These are phyloP conservation scores for Aspergillus awamori DNA, from an alignment of 2,329 filamentous ascomycete genomes.

Conservation along the genomic window DNA sequence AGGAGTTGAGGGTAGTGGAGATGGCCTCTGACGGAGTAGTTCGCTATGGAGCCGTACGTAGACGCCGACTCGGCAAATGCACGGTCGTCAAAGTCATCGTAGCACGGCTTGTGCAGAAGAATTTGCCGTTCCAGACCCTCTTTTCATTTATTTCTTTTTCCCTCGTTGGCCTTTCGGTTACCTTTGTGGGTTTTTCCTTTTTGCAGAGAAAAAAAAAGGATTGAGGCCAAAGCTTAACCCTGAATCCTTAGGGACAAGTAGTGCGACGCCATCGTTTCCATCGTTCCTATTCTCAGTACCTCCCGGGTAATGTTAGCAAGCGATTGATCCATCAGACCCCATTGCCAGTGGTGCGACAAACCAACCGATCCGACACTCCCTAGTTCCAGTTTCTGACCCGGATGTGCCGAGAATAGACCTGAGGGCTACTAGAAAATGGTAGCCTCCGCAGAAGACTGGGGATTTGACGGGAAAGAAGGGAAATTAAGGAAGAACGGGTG, in stretches of 20 bases:
- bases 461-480: not conserved
- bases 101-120: not conserved
- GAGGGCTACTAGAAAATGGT: not conserved
- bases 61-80: not conserved
- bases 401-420: not conserved
- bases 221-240: slow-evolving; percentile 1
- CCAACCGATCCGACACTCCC: not conserved
- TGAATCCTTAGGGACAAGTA: not conserved
- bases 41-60: not conserved
- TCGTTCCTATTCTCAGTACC: not conserved
- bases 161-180: not conserved
- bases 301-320: not conserved
- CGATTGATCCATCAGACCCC: not conserved
- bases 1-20: not conserved
- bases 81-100: not conserved
- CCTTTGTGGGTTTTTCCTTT: not conserved
- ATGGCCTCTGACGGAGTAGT: not conserved
- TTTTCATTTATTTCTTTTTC: slow-evolving; percentile 7
- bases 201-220: not conserved
- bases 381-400: not conserved
- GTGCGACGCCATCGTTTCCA: not conserved
- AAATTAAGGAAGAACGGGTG: slow-evolving; percentile 2
- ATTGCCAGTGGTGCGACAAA: slow-evolving; percentile 5
- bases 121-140: not conserved
- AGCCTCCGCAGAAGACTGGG: not conserved